Evolutionary conservation across 495 filamentous ascomycete genomes (phyloP).

Genomic region (Penicillium cataractarum): DNA sequence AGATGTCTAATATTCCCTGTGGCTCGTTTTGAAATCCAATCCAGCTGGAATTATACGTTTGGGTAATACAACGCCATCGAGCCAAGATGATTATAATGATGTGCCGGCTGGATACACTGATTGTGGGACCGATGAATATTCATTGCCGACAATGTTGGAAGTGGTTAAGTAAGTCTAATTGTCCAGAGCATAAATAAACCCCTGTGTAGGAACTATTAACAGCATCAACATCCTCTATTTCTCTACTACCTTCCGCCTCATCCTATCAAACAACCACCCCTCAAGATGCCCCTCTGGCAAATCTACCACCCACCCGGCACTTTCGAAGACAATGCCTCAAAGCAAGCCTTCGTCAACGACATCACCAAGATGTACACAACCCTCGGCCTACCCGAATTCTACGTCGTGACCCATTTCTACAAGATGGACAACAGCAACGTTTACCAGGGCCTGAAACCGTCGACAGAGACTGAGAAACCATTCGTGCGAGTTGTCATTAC

Average conservation of each 20-base stretch:
- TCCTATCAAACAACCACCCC: background rate
- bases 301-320: constrained; percentile 29
- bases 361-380: constrained; percentile 32
- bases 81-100: too few relatives aligned
- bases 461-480: constrained; percentile 5
- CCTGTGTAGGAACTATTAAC: too few relatives aligned
- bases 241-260: background rate
- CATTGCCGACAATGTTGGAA: background rate
- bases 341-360: constrained; percentile 24
- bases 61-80: too few relatives aligned
- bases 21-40: too few relatives aligned
- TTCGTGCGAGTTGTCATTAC: constrained; percentile 30
- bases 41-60: too few relatives aligned
- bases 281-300: constrained; percentile 36
- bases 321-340: constrained; percentile 18
- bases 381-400: constrained; percentile 32
- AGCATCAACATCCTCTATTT: background rate
- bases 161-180: too few relatives aligned
- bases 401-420: constrained; percentile 32
- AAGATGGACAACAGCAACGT: constrained; percentile 10
- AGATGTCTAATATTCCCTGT: too few relatives aligned
- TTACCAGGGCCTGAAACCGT: constrained; percentile 18
- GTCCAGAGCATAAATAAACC: background rate
- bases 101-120: background rate
- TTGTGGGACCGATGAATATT: background rate